phyloP scores from a whole-genome alignment of 176 grass and related monocot species.

The Rhynchospora tenuis region DNA sequence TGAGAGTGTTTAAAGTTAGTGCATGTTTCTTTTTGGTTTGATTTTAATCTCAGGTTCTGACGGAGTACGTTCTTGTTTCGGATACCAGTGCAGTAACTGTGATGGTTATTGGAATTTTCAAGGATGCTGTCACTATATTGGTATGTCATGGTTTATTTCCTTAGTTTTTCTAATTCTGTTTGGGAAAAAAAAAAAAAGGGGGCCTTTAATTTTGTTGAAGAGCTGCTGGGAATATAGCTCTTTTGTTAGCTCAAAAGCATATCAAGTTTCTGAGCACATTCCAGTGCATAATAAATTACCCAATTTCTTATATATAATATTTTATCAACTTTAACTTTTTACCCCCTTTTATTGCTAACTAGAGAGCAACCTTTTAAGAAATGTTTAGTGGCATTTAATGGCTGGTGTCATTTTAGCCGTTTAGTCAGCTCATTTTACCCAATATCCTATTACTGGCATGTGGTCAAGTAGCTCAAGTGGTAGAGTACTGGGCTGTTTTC shows the following conservation, averaged over 20 bases:
- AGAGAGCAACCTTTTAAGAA: no score
- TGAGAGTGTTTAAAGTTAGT: not conserved
- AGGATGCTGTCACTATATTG: slow-evolving; percentile 94
- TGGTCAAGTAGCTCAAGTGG: no score
- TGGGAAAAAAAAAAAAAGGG: not conserved
- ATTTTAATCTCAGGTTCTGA: slow-evolving; percentile 70
- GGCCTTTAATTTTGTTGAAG: not conserved
- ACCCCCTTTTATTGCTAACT: not conserved
- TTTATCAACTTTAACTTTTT: not conserved
- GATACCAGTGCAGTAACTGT: slow-evolving; percentile 95
- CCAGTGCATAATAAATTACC: not conserved
- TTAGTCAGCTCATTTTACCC: no score
- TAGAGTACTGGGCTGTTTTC: no score
- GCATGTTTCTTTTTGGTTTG: not conserved
- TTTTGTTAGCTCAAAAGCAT: not conserved
- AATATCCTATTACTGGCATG: no score
- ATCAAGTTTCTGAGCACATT: not conserved
- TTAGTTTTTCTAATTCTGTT: not conserved
- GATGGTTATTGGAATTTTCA: slow-evolving; percentile 83
- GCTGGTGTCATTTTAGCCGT: no score
- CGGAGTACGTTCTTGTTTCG: slow-evolving; percentile 91
- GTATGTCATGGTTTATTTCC: slow-evolving; percentile 34
- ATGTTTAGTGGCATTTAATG: no score
- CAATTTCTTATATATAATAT: not conserved
- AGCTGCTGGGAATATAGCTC: not conserved